Conservation (phyloP, 2,329 filamentous ascomycete genomes). For the Escovopsis weberi region DNA sequence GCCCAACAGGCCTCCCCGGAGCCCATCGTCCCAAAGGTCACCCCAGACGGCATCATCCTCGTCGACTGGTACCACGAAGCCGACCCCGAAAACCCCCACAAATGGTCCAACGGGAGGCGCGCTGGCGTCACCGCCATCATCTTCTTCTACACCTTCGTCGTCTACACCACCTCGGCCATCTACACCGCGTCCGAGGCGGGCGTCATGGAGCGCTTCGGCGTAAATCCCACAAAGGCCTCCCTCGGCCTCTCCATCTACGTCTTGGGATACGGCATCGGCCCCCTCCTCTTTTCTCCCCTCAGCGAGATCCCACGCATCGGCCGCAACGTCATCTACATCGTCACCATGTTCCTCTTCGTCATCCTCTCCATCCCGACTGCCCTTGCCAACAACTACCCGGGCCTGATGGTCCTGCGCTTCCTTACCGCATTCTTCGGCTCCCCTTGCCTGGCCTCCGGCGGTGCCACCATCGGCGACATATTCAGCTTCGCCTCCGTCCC, state of each 20-base stretch:
- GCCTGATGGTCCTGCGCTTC: slow-evolving; percentile 49
- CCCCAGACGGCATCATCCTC: slow-evolving; percentile 34
- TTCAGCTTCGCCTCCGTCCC: slow-evolving; percentile 41
- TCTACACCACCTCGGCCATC: slow-evolving; percentile 36
- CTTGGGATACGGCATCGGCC: slow-evolving; percentile 47
- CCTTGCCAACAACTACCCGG: slow-evolving; percentile 46
- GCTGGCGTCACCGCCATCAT: slow-evolving; percentile 28
- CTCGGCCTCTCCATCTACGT: slow-evolving; percentile 50
- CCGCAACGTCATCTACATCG: slow-evolving; percentile 52
- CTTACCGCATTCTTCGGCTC: slow-evolving; percentile 52
- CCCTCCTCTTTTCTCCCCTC: slow-evolving; percentile 50
- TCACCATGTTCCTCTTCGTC: slow-evolving; percentile 54
- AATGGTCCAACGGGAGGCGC: slow-evolving; percentile 33
- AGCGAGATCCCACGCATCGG: slow-evolving; percentile 53
- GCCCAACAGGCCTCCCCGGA: slow-evolving; percentile 11
- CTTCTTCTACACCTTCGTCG: slow-evolving; percentile 44
- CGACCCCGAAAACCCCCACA: slow-evolving; percentile 40
- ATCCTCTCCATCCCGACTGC: slow-evolving; percentile 51
- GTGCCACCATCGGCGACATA: slow-evolving; percentile 36
- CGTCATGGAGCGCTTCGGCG: slow-evolving; percentile 37
- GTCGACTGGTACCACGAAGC: slow-evolving; percentile 42
- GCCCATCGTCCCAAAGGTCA: slow-evolving; percentile 26
- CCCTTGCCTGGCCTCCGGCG: slow-evolving; percentile 47
- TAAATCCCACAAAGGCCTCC: slow-evolving; percentile 35
- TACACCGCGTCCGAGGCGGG: slow-evolving; percentile 31